Base-by-base conservation (phyloP, 768 basidiomycete genomes). In the Serendipita indica region DNA sequence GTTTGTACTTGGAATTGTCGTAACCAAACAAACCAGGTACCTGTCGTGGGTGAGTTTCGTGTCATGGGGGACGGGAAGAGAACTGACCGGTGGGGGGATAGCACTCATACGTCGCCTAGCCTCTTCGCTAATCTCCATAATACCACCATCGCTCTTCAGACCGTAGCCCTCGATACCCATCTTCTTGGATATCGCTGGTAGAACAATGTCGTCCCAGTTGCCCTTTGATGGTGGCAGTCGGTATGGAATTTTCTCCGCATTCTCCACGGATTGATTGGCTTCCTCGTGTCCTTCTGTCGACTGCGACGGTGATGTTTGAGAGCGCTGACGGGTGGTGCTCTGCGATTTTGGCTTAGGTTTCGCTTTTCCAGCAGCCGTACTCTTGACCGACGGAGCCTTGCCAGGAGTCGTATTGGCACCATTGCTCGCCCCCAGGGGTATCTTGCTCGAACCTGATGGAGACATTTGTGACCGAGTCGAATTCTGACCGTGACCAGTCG, bases 121-220 rank as follows among this genome's bases (percentile, higher is more conserved):
- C 35, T 54, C 49, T 27, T 54, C 49, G 32, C 49, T 54, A 27
- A 54, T 54, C 49, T 54, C 49, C 22, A 54, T 18, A 30, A 54
- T 54, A 12, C 32, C 32, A 33, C 28, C 37, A 30, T 61, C 45
- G 30, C 45, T 49, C 20, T 28, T 52, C 39, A 57, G 28, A 33
- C 54, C 54, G 7, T 35, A 76, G 37, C 76, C 79, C 60, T 86
- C 80, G 46, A 91, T 67, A 5, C 88, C 87, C 65, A 80, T 85
- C 72, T 89, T 88, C 60, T 86, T 77, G 5, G 88, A 87, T 12
- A 91, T 86, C 3, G 84, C 86, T 25, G 89, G 89, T 12, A 90
- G 72, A 1, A 91, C 83, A 35, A 89, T 86, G 67, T 91, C 88
- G 65, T 91, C 88, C 88, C 89, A 91, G 65, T 86, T 89, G 1